Evolutionary conservation across 306 rosid genomes (phyloP).

Genomic region (Castanea crenata): DNA sequence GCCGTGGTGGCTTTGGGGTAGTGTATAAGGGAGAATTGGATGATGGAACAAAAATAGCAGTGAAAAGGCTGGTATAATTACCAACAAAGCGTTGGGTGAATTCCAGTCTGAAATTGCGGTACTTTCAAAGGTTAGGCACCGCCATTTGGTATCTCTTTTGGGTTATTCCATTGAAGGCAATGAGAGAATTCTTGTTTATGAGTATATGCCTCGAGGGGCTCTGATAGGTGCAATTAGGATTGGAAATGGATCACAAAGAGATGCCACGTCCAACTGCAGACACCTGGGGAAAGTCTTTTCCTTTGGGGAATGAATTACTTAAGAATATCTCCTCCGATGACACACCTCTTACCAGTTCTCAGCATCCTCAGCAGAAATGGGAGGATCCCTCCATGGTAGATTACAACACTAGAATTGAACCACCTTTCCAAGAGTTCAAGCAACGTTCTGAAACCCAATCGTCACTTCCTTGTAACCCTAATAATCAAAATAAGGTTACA

Average conservation of each 20-base stretch:
- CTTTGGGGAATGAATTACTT: slow-evolving; percentile 37
- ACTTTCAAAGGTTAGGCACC: slow-evolving; percentile 93
- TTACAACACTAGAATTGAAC: slow-evolving; percentile 47
- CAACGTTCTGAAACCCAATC: slow-evolving; percentile 40
- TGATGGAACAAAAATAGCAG: slow-evolving; percentile 92
- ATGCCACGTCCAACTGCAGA: slow-evolving; percentile 17
- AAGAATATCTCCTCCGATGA: slow-evolving; percentile 36
- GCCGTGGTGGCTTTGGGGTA: slow-evolving; percentile 97
- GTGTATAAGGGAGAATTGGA: slow-evolving; percentile 95
- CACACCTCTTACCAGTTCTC: slow-evolving; percentile 39
- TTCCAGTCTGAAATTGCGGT: slow-evolving; percentile 96
- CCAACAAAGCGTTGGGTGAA: slow-evolving; percentile 86
- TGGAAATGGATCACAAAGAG: too few species aligned
- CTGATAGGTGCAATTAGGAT: slow-evolving; percentile 16
- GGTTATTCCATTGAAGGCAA: slow-evolving; percentile 77
- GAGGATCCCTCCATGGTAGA: slow-evolving; percentile 48
- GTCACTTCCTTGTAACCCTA: slow-evolving; percentile 15
- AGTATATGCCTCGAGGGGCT: slow-evolving; percentile 98
- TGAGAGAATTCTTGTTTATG: slow-evolving; percentile 89
- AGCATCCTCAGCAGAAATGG: slow-evolving; percentile 49
- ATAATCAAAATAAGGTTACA: slow-evolving; percentile 33
- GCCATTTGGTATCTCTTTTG: slow-evolving; percentile 87
- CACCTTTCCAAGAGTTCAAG: slow-evolving; percentile 50
- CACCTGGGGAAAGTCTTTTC: slow-evolving; percentile 53
- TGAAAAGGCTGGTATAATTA: slow-evolving; percentile 71